Conservation (phyloP, 495 filamentous ascomycete species). For the Penicillium ochrochloron region DNA sequence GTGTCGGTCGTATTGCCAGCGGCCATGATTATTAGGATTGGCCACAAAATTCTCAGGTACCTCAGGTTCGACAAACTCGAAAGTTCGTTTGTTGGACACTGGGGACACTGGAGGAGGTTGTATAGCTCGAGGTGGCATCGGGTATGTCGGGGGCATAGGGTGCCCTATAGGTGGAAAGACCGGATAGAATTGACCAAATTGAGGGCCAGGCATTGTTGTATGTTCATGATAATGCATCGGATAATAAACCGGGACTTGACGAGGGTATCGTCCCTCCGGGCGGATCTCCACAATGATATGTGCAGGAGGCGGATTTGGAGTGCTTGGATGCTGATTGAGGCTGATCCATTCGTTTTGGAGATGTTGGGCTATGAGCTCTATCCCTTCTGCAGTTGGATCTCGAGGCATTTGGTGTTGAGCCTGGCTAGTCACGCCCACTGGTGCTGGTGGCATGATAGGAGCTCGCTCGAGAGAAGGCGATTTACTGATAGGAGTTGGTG, state of each 20-base stretch:
- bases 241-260: not conserved
- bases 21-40: slow-evolving; percentile 36
- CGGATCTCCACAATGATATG: not conserved
- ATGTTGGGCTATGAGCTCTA: not conserved
- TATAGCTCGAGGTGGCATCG: not conserved
- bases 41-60: slow-evolving; percentile 28
- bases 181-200: not conserved
- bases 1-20: slow-evolving; percentile 19
- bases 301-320: not conserved
- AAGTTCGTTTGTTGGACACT: slow-evolving; percentile 9
- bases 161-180: not conserved
- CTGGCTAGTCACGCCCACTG: not conserved
- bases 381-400: not conserved
- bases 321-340: not conserved
- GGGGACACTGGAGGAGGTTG: not conserved
- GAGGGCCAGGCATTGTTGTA: not conserved
- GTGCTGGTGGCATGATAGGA: not conserved
- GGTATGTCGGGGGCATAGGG: not conserved
- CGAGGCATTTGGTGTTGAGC: not conserved
- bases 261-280: not conserved
- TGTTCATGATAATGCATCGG: not conserved
- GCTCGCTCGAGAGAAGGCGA: not conserved
- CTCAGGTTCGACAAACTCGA: slow-evolving; percentile 18
- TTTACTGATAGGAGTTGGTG: not conserved
- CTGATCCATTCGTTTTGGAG: not conserved